Base-by-base conservation (phyloP, 768 basidiomycete genomes). In the Mycena latifolia region DNA sequence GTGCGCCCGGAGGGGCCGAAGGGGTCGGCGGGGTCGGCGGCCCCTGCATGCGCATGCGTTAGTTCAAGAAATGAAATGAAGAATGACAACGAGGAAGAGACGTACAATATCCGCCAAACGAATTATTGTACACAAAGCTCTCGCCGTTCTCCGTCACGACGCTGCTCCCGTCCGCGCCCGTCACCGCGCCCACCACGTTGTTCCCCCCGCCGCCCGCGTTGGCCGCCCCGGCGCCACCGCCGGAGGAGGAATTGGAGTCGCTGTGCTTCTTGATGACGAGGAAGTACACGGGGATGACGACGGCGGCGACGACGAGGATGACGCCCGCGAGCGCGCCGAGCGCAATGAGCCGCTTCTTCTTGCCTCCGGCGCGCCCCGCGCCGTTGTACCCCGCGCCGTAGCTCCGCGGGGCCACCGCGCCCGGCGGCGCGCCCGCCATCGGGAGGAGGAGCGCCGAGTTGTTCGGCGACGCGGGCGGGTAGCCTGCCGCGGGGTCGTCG, bases 1-100 rank as follows among this genome's bases (percentile, higher is more conserved):
- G 86, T 77, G 60, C 77, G 78, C 2, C 89, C 90, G 24, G 79
- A 75, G 3, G 25, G 20, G 72, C 85, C 83, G 77, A 84, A 88
- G 9, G 89, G 87, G 72, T 86, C 75, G 15, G 82, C 77, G 17
- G 84, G 84, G 65, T 88, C 82, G 75, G 72, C 71, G 2, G 82
- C 76, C 84, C 82, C 50, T 52, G 41, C 18, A 22, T 35, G 33
- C 33, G 33, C 14, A 14, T 35, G 33, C 14, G 33, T 35, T 9
- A 39, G 33, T 35, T 35, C 33, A 35, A 35, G 33, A 14, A 35
- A 35, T 35, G 33, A 7, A 35, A 35, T 6, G 33, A 14, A 14
- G 33, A 14, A 35, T 6, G 33, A 35, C 33, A 39, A 39, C 17
- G 37, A 39, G 37, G 17, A 12, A 39, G 15, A 39, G 15, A 57